phyloP scores from a whole-genome alignment of 352 stramenopile genomes.

The Nothophytophthora sp. region DNA sequence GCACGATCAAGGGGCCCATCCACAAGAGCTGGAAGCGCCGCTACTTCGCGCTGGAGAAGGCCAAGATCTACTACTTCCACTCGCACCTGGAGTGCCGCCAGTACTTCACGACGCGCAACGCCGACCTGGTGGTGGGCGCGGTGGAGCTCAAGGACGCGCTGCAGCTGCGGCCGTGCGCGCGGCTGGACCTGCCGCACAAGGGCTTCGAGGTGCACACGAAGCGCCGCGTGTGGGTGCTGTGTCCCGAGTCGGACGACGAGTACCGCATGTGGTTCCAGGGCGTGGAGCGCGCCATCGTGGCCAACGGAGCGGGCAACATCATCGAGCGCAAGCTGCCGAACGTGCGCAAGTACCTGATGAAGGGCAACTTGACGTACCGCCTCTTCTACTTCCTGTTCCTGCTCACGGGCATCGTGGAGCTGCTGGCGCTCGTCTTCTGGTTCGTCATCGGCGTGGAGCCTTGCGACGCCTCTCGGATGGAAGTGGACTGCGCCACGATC shows the following conservation, averaged over 20 bases:
- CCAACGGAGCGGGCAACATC: slow-evolving; percentile 78
- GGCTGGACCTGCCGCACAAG: slow-evolving; percentile 80
- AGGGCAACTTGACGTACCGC: slow-evolving; percentile 81
- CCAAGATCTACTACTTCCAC: slow-evolving; percentile 91
- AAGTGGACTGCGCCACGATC: slow-evolving; percentile 67
- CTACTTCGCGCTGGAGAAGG: slow-evolving; percentile 86
- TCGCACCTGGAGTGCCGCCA: slow-evolving; percentile 83
- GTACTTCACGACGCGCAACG: slow-evolving; percentile 87
- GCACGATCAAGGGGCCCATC: slow-evolving; percentile 84
- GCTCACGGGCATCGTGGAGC: slow-evolving; percentile 65
- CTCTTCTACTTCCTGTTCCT: slow-evolving; percentile 84
- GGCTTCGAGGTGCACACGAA: slow-evolving; percentile 85
- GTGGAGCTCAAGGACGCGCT: slow-evolving; percentile 86
- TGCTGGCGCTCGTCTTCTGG: slow-evolving; percentile 78
- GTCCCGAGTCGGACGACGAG: slow-evolving; percentile 84
- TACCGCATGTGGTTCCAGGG: slow-evolving; percentile 89
- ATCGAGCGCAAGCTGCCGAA: slow-evolving; percentile 88
- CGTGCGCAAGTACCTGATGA: slow-evolving; percentile 90
- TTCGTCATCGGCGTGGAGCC: slow-evolving; percentile 80
- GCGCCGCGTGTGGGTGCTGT: slow-evolving; percentile 87
- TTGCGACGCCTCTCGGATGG: slow-evolving; percentile 57
- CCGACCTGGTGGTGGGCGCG: slow-evolving; percentile 78
- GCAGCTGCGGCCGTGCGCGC: slow-evolving; percentile 77
- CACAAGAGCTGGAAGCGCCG: slow-evolving; percentile 88
- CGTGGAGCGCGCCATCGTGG: slow-evolving; percentile 76